Evolutionary conservation across 345 rosid genomes (phyloP).

Genomic region (Gossypium ekmanianum): DNA sequence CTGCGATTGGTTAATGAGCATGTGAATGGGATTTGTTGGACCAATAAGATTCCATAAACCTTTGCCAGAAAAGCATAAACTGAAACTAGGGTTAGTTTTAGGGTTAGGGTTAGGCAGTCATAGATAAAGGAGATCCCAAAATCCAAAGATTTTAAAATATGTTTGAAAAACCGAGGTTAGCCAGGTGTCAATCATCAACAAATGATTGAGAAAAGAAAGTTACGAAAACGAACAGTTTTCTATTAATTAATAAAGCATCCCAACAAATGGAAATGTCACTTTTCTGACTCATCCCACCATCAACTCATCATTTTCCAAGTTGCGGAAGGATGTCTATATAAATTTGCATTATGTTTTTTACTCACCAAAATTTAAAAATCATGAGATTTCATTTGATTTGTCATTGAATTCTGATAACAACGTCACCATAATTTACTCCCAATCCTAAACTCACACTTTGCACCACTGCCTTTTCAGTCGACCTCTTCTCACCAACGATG

Average conservation of each 20-base stretch:
- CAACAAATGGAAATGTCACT: conserved; percentile 8
- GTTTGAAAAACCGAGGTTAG: conserved; percentile 9
- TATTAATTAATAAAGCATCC: conserved; percentile 19
- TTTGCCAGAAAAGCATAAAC: conserved; percentile 6
- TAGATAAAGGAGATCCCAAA: not conserved
- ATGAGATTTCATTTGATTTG: too few species aligned
- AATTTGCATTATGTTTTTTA: too few species aligned
- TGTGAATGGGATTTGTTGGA: conserved; percentile 21
- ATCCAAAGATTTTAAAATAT: not conserved
- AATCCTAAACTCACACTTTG: too few species aligned
- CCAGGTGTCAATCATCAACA: conserved; percentile 36
- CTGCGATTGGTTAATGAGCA: conserved; percentile 25
- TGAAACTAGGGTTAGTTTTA: not conserved
- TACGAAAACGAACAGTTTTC: conserved; percentile 7
- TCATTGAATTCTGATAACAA: too few species aligned
- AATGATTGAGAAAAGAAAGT: conserved; percentile 14
- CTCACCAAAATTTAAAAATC: too few species aligned
- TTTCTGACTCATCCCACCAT: conserved; percentile 10
- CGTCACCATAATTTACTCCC: too few species aligned
- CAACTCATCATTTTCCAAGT: not conserved
- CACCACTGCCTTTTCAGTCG: too few species aligned
- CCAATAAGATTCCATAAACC: conserved; percentile 27
- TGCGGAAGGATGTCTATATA: not conserved
- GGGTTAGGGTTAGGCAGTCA: too few species aligned
- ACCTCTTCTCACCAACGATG: too few species aligned